Percentiles rank a stretch among this genome's conserved stretches.
These are phyloP conservation scores for Adansonia grandidieri DNA, from an alignment of 441 rosid genomes.

Conservation along the genomic window DNA sequence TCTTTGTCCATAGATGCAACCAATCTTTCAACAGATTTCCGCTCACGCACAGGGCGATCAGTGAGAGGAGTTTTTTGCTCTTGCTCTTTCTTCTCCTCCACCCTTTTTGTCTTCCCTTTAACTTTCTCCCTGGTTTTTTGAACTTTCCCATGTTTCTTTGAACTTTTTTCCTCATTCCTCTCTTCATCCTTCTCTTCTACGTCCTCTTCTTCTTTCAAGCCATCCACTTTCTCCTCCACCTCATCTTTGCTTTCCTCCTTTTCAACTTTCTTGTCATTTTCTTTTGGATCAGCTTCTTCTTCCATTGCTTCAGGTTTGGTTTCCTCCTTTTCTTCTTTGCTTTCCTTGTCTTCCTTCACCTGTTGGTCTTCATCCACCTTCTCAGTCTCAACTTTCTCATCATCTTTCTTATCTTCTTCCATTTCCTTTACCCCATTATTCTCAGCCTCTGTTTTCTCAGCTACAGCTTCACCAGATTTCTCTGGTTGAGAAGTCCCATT, in stretches of 20 bases:
- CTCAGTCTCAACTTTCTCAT: conserved; percentile 35
- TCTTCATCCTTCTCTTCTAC: conserved; percentile 44
- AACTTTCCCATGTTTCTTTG: conserved; percentile 51
- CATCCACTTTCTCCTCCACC: conserved; percentile 31
- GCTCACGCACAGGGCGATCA: conserved; percentile 93
- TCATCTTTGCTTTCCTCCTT: conserved; percentile 25
- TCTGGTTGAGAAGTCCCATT: conserved; percentile 49
- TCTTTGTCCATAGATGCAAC: conserved; percentile 83
- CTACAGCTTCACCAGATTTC: conserved; percentile 34
- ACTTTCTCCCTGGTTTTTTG: conserved; percentile 46
- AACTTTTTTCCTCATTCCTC: conserved; percentile 43
- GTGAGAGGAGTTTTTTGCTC: conserved; percentile 71
- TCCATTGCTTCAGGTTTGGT: conserved; percentile 26
- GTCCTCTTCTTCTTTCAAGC: conserved; percentile 3
- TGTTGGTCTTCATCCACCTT: conserved; percentile 33
- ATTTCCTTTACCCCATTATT: conserved; percentile 33
- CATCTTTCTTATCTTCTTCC: conserved; percentile 36
- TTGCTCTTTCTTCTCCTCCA: conserved; percentile 49
- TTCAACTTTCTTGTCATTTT: conserved; percentile 32
- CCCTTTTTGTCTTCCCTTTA: conserved; percentile 48
- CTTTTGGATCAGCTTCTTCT: conserved; percentile 27
- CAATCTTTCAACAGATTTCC: conserved; percentile 94
- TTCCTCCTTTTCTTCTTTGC: conserved; percentile 31
- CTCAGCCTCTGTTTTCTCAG: conserved; percentile 39
- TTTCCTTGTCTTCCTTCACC: conserved; percentile 34